Base-by-base conservation (phyloP, 2,329 filamentous ascomycete species). In the Bertia moriformis region DNA sequence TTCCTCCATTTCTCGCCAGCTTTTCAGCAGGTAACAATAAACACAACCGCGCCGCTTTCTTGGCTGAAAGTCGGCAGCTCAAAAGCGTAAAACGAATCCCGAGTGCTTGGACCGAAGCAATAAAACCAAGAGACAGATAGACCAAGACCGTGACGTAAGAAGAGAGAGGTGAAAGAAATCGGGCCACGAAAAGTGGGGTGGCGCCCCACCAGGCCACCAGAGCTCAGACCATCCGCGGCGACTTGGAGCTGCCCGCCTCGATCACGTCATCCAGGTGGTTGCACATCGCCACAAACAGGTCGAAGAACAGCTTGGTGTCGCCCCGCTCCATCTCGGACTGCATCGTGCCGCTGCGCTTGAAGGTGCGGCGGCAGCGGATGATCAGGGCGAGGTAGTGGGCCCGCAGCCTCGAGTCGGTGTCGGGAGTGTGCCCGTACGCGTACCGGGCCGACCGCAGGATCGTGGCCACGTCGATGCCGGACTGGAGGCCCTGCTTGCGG, bases 261-360 rank as follows among this genome's bases (percentile, higher is more conserved):
- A 85, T 81, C 64, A 95, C 78, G 63, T 95, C 88, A 73, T 95
- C 88, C 56, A 95, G 82, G 68, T 94, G 88, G 66, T 94, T 95
- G 71, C 85, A 93, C 81, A 95, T 84, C 54, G 88, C 88, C 58
- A 95, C 88, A 62, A 95, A 96, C 62, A 96, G 70, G 71, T 95
- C 88, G 67, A 96, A 96, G 73, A 91, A 95, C 66, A 95, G 72
- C 71, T 88, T 88, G 65, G 76, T 72, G 54, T 71, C 87, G 60
- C 88, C 87, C 62, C 78, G 78, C 69, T 94, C 85, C 88, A 96
- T 95, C 69, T 95, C 88, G 67, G 83, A 81, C 73, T 95, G 88
- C 87, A 95, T 93, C 62, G 87, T 95, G 64, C 88, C 88, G 69
- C 87, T 94, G 65, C 83, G 79, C 80, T 94, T 95, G 64, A 96